Evolutionary conservation across 306 rosid species (phyloP).

Genomic region (Gleditsia sinensis): DNA sequence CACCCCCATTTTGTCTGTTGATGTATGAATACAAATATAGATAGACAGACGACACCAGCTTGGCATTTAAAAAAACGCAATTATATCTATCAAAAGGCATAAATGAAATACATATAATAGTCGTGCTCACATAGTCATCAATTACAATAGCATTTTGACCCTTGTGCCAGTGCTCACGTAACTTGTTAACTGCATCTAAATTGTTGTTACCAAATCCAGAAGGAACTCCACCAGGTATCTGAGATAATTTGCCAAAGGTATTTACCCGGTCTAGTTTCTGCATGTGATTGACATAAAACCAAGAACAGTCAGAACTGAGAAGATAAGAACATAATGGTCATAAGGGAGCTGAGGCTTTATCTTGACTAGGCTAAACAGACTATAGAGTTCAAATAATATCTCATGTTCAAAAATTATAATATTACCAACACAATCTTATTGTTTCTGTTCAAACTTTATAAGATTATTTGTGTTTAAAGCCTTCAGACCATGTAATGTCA

Average conservation of each 20-base stretch:
- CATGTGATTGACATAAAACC: constrained; percentile 33
- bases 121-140: constrained; percentile 57
- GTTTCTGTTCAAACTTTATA: background rate
- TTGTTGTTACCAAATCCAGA: constrained; percentile 35
- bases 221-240: constrained; percentile 37
- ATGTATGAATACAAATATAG: background rate
- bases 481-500: background rate
- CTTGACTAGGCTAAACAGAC: background rate
- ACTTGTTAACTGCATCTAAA: constrained; percentile 54
- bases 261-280: constrained; percentile 44
- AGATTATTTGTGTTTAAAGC: background rate
- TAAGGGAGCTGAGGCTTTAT: background rate
- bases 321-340: constrained; percentile 1
- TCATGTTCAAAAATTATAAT: background rate
- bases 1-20: background rate
- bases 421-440: background rate
- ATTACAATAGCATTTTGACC: constrained; percentile 58
- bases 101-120: background rate
- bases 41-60: background rate
- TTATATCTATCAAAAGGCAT: background rate
- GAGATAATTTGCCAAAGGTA: constrained; percentile 40
- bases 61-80: constrained; percentile 1
- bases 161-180: constrained; percentile 51
- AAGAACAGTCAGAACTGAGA: constrained; percentile 20
- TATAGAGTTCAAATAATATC: constrained; percentile 1